Evolutionary conservation across 495 filamentous ascomycete species (phyloP).

Genomic region (Chaetomium cochliodes): DNA sequence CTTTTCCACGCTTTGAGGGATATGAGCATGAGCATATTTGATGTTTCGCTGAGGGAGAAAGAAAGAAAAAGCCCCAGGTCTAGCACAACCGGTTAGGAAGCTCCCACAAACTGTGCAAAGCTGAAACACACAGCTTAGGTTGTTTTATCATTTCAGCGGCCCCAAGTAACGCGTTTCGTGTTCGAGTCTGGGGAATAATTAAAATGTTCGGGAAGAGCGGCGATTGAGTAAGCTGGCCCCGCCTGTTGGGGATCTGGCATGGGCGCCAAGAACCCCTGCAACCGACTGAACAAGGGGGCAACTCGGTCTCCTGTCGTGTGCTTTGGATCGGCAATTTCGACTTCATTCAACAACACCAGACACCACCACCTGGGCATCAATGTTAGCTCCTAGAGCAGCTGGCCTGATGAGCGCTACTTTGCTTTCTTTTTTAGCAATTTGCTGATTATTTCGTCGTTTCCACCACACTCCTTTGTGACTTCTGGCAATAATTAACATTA

Average conservation of each 20-base stretch:
- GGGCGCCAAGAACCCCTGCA: constrained; percentile 41
- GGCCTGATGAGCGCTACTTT: constrained; percentile 29
- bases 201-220: not conserved
- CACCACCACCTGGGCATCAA: too few species aligned
- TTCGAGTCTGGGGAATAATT: not conserved
- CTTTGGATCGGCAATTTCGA: constrained; percentile 8
- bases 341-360: not conserved
- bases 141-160: too few species aligned
- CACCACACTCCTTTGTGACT: constrained; percentile 22
- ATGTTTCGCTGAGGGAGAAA: too few species aligned
- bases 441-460: constrained; percentile 20
- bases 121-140: too few species aligned
- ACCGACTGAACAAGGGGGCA: constrained; percentile 7
- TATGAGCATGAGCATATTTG: too few species aligned
- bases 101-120: too few species aligned
- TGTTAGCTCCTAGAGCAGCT: constrained; percentile 27
- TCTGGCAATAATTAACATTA: not conserved
- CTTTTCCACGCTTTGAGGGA: too few species aligned
- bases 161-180: too few species aligned
- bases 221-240: constrained; percentile 31
- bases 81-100: too few species aligned
- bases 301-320: not conserved
- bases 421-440: constrained; percentile 21
- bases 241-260: constrained; percentile 6
- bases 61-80: too few species aligned